Evolutionary conservation across 768 basidiomycete genomes (phyloP), one percentile per base, ranked within the genome.

Genomic region (Grammothele lineata): DNA sequence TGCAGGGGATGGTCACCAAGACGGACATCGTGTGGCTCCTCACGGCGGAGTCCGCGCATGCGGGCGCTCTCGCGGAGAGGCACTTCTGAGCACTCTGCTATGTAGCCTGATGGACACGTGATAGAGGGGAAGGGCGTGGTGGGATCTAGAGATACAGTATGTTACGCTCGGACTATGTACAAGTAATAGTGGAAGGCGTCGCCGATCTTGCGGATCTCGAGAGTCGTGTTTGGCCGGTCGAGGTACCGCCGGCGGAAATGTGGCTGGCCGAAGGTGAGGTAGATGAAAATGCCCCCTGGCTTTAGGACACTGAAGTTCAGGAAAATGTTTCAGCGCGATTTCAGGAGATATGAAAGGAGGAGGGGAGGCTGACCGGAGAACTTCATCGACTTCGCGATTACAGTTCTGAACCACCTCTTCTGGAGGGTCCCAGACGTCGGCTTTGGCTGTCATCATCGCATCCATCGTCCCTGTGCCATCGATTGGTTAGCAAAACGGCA

Each of bases 231-330:
- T 14, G 74, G 69, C 40, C 73, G 66, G 3, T 68, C 73, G 15
- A 93, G 67, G 62, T 80, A 90, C 17, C 79, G 80, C 46, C 73
- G 72, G 33, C 91, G 82, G 62, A 93, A 92, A 61, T 93, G 91
- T 0, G 91, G 91, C 61, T 92, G 91, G 4, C 90, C 91, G 55
- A 92, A 91, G 4, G 90, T 92, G 48, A 92, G 66, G 62, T 92
- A 91, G 37, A 92, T 64, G 64, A 92, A 88, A 3, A 70, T 53
- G 0, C 86, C 85, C 1, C 51, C 66, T 51, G 70, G 73, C n/a
- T 75, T 74, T 17, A 92, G 74, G 7, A 88, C 78, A 55, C 87
- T 89, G 40, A 17, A 24, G 10, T n/a, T n/a, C n/a, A n/a, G n/a
- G 11, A 17, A 21, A 4, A 27, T 5, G 14, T 10, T 1, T 26